phyloP scores from a whole-genome alignment of 106 monocot genomes.

The Acorus calamus region DNA sequence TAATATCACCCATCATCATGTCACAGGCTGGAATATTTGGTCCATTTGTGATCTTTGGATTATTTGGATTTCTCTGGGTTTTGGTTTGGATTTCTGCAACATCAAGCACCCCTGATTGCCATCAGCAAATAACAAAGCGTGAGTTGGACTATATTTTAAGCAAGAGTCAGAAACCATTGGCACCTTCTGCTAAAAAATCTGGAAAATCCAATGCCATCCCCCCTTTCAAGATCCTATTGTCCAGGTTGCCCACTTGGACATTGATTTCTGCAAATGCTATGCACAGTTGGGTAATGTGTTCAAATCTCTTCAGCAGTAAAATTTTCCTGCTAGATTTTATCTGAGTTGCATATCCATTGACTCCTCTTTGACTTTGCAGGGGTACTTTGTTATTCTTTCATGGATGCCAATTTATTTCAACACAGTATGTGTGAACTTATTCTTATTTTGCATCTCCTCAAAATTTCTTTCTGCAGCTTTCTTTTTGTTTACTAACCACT shows the following conservation, averaged over 20 bases:
- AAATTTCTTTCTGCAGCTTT: too few species aligned
- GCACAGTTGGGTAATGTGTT: slow-evolving; percentile 90
- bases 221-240: slow-evolving; percentile 64
- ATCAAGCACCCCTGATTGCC: slow-evolving; percentile 49
- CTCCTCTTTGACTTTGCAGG: slow-evolving; percentile 34
- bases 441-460: not conserved
- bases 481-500: slow-evolving; percentile 1
- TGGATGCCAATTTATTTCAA: slow-evolving; percentile 99
- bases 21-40: slow-evolving; percentile 71
- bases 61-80: slow-evolving; percentile 92
- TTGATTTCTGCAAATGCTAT: slow-evolving; percentile 91
- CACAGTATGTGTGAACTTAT: slow-evolving; percentile 30
- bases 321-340: not conserved
- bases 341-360: not conserved
- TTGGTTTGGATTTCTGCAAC: slow-evolving; percentile 68
- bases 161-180: slow-evolving; percentile 19
- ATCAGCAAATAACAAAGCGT: slow-evolving; percentile 66
- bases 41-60: slow-evolving; percentile 89
- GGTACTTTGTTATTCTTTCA: slow-evolving; percentile 90
- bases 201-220: slow-evolving; percentile 38
- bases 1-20: slow-evolving; percentile 91
- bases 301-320: not conserved
- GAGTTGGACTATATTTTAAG: slow-evolving; percentile 62
- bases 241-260: slow-evolving; percentile 95
- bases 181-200: slow-evolving; percentile 1